Conservation (phyloP, 169 alveolate species). For the Eimeria praecox region DNA sequence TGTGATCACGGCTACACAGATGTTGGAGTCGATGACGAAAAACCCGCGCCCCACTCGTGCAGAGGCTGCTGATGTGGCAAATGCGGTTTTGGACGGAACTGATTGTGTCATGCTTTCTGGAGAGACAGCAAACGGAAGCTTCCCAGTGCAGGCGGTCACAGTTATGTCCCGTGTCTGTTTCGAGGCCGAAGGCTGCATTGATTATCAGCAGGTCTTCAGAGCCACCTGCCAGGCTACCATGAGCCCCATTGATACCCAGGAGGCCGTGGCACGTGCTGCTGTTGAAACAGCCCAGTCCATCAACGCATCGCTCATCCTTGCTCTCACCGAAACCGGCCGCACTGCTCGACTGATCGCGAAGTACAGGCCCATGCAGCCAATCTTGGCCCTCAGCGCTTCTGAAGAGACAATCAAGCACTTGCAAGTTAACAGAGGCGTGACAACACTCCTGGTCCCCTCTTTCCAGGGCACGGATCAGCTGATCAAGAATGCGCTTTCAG, state of each 20-base stretch:
- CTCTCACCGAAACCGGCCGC: slow-evolving; percentile 98
- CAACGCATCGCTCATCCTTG: slow-evolving; percentile 94
- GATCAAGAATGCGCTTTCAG: slow-evolving; percentile 85
- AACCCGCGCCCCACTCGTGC: slow-evolving; percentile 99
- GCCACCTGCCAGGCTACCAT: slow-evolving; percentile 78
- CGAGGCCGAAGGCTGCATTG: slow-evolving; percentile 94
- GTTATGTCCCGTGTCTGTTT: slow-evolving; percentile 92
- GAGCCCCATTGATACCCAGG: slow-evolving; percentile 83
- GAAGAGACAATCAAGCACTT: slow-evolving; percentile 95
- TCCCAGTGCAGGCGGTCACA: slow-evolving; percentile 91
- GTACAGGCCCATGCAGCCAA: slow-evolving; percentile 97
- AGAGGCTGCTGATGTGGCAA: slow-evolving; percentile 99
- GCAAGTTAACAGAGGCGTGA: slow-evolving; percentile 96
- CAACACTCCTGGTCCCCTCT: slow-evolving; percentile 90
- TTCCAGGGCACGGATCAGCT: slow-evolving; percentile 88
- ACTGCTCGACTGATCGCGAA: slow-evolving; percentile 98
- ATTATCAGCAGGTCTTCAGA: slow-evolving; percentile 86
- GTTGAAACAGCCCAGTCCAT: slow-evolving; percentile 87
- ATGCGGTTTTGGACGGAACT: slow-evolving; percentile 99
- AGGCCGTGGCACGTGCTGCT: slow-evolving; percentile 88
- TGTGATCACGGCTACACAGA: slow-evolving; percentile 99
- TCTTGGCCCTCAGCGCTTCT: slow-evolving; percentile 95
- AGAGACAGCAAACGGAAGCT: slow-evolving; percentile 95
- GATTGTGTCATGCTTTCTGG: slow-evolving; percentile 98
- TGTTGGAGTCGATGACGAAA: slow-evolving; percentile 98